A percentile compares a stretch with the other conserved stretches of the same genome.
These are phyloP conservation scores for Chaetomium globosum DNA, from an alignment of 2,329 filamentous ascomycete genomes.

Conservation along the genomic window DNA sequence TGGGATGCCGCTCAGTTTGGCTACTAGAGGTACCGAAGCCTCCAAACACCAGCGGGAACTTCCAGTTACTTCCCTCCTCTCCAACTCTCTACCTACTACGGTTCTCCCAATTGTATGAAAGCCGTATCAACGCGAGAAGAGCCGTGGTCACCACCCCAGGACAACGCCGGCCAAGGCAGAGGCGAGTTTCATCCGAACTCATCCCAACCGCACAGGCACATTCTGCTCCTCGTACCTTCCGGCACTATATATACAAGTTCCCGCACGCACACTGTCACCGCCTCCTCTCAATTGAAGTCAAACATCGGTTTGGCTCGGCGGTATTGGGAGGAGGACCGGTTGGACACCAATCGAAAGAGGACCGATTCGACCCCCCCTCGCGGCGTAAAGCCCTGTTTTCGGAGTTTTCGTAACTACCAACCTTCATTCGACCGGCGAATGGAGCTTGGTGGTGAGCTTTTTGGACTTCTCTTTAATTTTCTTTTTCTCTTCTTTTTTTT, in stretches of 20 bases:
- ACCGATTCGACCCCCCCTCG: not conserved
- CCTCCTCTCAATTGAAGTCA: not conserved
- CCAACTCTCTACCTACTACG: not conserved
- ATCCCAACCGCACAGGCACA: not conserved
- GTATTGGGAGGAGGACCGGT: not conserved
- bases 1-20: not conserved
- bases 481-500: not conserved
- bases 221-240: not conserved
- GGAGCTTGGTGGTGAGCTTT: not conserved
- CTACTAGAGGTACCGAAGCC: not conserved
- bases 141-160: not conserved
- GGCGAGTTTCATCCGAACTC: not conserved
- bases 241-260: not conserved
- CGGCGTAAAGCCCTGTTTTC: not conserved
- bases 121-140: not conserved
- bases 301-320: not conserved
- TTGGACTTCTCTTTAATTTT: not conserved
- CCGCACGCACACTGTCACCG: not conserved
- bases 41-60: not conserved
- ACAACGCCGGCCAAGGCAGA: not conserved
- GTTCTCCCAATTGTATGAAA: no score
- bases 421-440: not conserved
- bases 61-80: not conserved
- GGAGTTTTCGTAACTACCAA: not conserved
- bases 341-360: conserved; percentile 1